Evolutionary conservation across 208 protist species (phyloP), one percentile per base, ranked within the genome.

Genomic region (Trypanosoma brucei): DNA sequence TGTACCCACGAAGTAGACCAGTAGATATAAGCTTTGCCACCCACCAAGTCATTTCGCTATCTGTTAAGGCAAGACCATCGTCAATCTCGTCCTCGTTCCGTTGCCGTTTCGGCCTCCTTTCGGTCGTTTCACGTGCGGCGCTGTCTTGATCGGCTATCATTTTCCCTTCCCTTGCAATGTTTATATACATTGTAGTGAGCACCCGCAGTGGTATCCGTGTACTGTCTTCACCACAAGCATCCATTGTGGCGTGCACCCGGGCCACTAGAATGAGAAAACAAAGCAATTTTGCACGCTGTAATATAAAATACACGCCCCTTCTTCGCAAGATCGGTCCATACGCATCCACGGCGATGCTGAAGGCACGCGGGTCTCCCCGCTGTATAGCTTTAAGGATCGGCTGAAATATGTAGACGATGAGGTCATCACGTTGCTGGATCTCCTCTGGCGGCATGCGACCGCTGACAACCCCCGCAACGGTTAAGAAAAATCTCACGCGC

Each of bases 401-500:
- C 7, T 59, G 56, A 54, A 94, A 88, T 36, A 94, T 68, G 34
- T 59, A 65, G 0, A 59, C 45, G 6, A 92, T 71, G 36, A 81
- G 48, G 36, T 79, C 55, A 54, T 87, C 84, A 4, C 53, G 67
- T 5, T 57, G 48, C 54, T 76, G 14, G 39, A 91, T 78, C 35
- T 73, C 76, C 8, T 63, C 60, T 3, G 86, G 86, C 30, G 78
- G 70, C 38, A 68, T 70, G 2, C 62, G 79, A 14, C 84, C 84
- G 59, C 75, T 70, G 2, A 71, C 54, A 6, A 90, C 55, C 3
- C 79, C 88, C 5, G 88, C 80, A 0, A 94, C 84, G 30, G 70
- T 62, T 11, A 90, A 69, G 46, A 83, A 94, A 59, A 92, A 94
- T 34, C 80, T 79, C 22, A 90, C 81, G 3, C 88, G 82, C 39